These are phyloP conservation scores for Ilyonectria sp. DNA, from an alignment of 2,329 filamentous ascomycete species.

Conservation along the genomic window DNA sequence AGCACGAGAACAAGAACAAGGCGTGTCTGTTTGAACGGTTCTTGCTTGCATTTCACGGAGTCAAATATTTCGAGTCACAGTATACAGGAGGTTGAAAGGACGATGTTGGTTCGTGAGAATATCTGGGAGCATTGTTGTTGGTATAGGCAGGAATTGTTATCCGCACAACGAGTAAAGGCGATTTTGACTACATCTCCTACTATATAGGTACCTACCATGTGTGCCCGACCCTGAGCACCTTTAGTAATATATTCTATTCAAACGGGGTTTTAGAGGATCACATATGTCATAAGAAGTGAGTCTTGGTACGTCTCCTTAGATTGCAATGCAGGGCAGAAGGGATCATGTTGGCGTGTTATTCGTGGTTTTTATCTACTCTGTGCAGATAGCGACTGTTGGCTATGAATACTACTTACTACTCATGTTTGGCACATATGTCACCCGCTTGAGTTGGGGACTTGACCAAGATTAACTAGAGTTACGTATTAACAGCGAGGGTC, in stretches of 20 bases:
- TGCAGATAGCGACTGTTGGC: not conserved
- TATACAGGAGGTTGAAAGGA: slow-evolving; percentile 7
- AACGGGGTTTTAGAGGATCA: no score
- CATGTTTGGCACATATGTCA: not conserved
- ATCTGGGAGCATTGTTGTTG: slow-evolving; percentile 15
- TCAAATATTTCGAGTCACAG: slow-evolving; percentile 11
- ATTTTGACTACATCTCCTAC: not conserved
- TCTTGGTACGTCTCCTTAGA: no score
- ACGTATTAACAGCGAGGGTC: slow-evolving; percentile 33
- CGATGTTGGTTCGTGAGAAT: slow-evolving; percentile 10
- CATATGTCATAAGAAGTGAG: no score
- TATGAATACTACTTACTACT: not conserved
- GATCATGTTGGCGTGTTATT: not conserved
- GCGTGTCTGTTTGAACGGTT: slow-evolving; percentile 15
- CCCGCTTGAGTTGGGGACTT: slow-evolving; percentile 17
- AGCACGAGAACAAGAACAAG: slow-evolving; percentile 35
- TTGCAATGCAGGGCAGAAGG: not conserved
- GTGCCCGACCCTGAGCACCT: not conserved
- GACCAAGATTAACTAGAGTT: slow-evolving; percentile 29
- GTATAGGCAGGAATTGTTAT: slow-evolving; percentile 1
- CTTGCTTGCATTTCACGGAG: slow-evolving; percentile 29
- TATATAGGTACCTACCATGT: not conserved
- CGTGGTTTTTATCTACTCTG: not conserved
- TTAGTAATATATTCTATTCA: slow-evolving; percentile 13
- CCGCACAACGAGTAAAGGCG: not conserved